Evolutionary conservation across 208 protist species (phyloP), one percentile per base, ranked within the genome.

Genomic region (Trypanosoma theileri): DNA sequence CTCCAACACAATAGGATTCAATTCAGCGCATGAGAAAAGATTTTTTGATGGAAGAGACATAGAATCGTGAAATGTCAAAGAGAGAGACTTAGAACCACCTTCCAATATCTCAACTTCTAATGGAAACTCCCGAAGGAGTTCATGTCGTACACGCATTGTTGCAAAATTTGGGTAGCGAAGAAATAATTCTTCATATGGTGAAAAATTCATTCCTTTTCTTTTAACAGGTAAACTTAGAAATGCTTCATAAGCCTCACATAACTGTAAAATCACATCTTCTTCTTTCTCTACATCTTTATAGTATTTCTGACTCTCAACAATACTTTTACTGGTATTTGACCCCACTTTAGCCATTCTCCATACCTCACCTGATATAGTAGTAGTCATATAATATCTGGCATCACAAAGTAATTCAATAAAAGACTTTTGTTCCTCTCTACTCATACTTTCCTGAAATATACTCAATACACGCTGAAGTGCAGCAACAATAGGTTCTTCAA

Each of bases 401-500:
- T 57, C 52, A 48, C 66, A 58, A 0, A 79, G 19, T 50, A 59
- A 35, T 11, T 50, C 68, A 54, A 83, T 58, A 24, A 88, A 58
- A 44, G 26, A 8, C 35, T 66, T 68, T 59, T 69, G 24, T 52
- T 79, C 41, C 54, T n/a, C 55, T n/a, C n/a, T 51, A 57, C 28
- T 64, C 60, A 67, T 67, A 13, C 11, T 56, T 8, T 45, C 24
- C 14, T 66, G 69, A 51, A 78, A 81, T 16, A 75, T 16, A 24
- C 69, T 45, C 2, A 73, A 72, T n/a, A 67, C 55, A 12, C 80
- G 85, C 21, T 80, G 63, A 21, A 91, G 53, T 21, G 79, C 73
- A 0, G 77, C 77, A 19, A 80, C 73, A 35, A 91, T 69, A 0
- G 85, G 71, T 66, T 91, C 81, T 24, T 80, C 73, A 7, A 91